These are phyloP conservation scores for Quercus dentata DNA, from an alignment of 306 rosid species.

Conservation along the genomic window DNA sequence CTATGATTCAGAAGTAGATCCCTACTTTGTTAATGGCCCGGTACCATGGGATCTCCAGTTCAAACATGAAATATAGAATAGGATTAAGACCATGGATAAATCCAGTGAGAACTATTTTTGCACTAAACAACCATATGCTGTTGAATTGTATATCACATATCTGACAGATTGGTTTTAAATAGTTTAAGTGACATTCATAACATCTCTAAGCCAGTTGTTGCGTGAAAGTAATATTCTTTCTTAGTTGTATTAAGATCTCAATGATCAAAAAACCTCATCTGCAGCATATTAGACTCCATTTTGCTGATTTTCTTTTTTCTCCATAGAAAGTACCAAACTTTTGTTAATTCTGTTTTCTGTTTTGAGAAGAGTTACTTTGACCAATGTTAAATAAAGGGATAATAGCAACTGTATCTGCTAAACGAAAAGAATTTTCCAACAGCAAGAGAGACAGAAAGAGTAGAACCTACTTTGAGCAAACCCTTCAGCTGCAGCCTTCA, in stretches of 20 bases:
- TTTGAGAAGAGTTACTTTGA: background rate
- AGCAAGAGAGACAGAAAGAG: background rate
- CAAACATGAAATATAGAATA: background rate
- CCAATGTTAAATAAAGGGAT: background rate
- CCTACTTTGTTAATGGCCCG: background rate
- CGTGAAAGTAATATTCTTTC: background rate
- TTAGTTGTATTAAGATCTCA: background rate
- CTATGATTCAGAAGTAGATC: background rate
- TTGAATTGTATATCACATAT: background rate
- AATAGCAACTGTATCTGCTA: background rate
- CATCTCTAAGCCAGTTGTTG: background rate
- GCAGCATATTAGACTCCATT: background rate
- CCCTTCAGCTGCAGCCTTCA: slow-evolving; percentile 93
- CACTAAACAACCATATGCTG: background rate
- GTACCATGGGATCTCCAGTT: background rate
- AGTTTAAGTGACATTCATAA: background rate
- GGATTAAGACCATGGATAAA: background rate
- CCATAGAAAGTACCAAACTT: background rate
- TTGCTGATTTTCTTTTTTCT: background rate
- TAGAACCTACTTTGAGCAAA: slow-evolving; percentile 49
- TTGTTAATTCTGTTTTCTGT: background rate
- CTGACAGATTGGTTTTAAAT: background rate
- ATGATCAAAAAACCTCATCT: background rate
- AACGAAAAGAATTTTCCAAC: background rate
- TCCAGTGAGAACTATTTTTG: background rate